These are phyloP conservation scores for Dactylonectria macrodidyma DNA, from an alignment of 2,329 filamentous ascomycete species.

Conservation along the genomic window DNA sequence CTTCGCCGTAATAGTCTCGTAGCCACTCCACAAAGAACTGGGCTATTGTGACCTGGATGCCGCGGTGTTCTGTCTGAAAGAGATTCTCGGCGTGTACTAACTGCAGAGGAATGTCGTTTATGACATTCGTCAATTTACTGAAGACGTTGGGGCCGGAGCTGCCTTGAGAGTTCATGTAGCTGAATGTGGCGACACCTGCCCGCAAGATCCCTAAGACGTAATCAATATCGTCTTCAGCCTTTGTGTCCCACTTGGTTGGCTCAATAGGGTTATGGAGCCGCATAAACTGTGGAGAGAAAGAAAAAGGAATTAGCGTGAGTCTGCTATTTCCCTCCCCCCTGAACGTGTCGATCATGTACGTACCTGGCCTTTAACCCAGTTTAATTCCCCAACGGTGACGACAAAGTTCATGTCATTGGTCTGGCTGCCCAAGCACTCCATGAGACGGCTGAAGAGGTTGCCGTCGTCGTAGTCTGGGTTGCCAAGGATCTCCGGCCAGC, in stretches of 20 bases:
- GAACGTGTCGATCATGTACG: neutral
- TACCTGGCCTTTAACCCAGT: constrained; percentile 1
- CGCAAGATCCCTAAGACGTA: constrained; percentile 3
- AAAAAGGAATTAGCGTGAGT: constrained; percentile 3
- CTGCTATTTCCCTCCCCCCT: neutral
- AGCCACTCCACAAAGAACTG: constrained; percentile 3
- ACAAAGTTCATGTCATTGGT: constrained; percentile 4
- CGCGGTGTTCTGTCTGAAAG: neutral
- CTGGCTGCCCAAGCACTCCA: constrained; percentile 12
- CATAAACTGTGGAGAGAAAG: constrained; percentile 4
- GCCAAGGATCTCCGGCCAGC: neutral
- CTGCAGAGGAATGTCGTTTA: neutral
- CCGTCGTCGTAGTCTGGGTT: neutral
- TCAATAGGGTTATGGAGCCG: neutral
- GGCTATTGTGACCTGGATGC: neutral
- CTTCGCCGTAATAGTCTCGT: neutral
- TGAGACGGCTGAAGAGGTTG: constrained; percentile 4
- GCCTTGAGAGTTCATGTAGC: neutral
- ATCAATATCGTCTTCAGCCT: constrained; percentile 2
- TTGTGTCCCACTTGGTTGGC: neutral
- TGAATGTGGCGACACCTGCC: neutral
- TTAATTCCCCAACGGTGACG: constrained; percentile 1
- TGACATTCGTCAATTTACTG: neutral
- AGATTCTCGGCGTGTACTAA: constrained; percentile 1
- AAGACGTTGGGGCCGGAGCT: neutral